phyloP scores from a whole-genome alignment of 192 early-diverging fungal genomes.

The Coemansia sp. region DNA sequence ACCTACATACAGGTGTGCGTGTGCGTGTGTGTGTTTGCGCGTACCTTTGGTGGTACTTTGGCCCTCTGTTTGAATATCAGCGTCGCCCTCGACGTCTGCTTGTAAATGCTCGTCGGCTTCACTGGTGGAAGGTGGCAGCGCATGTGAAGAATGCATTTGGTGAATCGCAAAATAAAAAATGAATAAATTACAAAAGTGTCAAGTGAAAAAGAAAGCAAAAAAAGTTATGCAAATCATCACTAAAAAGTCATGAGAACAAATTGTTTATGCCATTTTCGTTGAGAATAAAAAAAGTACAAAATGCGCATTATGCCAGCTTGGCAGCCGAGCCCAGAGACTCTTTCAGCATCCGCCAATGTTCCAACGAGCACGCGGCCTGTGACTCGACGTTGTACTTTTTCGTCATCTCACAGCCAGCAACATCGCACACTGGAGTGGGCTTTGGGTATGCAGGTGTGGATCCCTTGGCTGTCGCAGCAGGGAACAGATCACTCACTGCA shows the following conservation, averaged over 20 bases:
- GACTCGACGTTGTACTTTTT: slow-evolving; percentile 60
- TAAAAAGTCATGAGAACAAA: too few relatives aligned
- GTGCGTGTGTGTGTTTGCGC: neutral
- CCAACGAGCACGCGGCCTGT: slow-evolving; percentile 60
- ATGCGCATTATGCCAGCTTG: neutral
- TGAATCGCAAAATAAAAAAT: slow-evolving; percentile 1
- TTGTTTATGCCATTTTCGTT: too few relatives aligned
- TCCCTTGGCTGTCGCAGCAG: slow-evolving; percentile 11
- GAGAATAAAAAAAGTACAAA: slow-evolving; percentile 7
- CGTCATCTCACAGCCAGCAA: slow-evolving; percentile 45
- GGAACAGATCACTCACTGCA: slow-evolving; percentile 19
- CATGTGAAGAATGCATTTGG: neutral
- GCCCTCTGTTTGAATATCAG: neutral
- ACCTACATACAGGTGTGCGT: neutral
- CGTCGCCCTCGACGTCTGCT: neutral
- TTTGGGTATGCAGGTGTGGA: slow-evolving; percentile 49
- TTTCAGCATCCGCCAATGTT: slow-evolving; percentile 52
- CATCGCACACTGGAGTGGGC: slow-evolving; percentile 47
- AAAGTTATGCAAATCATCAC: too few relatives aligned
- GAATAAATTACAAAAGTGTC: neutral
- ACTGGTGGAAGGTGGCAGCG: neutral
- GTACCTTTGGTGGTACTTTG: slow-evolving; percentile 7
- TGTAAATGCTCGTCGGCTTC: neutral
- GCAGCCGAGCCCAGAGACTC: neutral
- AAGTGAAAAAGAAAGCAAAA: neutral